Evolutionary conservation across 257 asterid species (phyloP), one percentile per base, ranked within the genome.

Genomic region (Solanum lycopersicoides): DNA sequence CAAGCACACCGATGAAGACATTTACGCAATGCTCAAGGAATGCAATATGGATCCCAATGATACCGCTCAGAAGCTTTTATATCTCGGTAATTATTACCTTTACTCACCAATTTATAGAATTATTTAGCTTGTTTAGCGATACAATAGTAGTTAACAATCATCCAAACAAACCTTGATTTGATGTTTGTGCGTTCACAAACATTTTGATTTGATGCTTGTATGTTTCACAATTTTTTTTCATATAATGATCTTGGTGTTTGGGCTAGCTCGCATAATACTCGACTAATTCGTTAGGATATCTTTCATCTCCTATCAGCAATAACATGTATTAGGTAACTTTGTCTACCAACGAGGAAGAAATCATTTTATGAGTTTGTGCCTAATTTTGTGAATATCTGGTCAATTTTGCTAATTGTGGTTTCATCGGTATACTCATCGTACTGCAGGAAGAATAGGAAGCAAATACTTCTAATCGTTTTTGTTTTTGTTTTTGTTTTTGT

Each of bases 41-140:
- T 94, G 97, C 89, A 89, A 90, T 84, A 94, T 94, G 97, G 95
- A 94, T 91, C 94, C 97, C 32, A 88, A 94, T 53, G 94, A 94
- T 20, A 91, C 95, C 25, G 94, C 92, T 84, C 94, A 93, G 53
- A 92, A 88, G 85, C 93, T 94, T 63, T 90, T 94, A 12, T 90
- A 90, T 82, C 88, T 94, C 20, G 97, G 97, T 94, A 87, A 12
- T 79, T 74, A 4, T 74, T 23, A 37, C 20, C 83, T 75, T 28
- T 37, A 37, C 11, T 74, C 32, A 74, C 50, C 50, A 69, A 32
- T 21, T 74, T 74, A 37, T 74, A 37, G n/a, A 74, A 41, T n/a
- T 42, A 11, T 39, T 18, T 34, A 63, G 69, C 30, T 63, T 63
- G 32, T 63, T 63, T 63, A 63, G 15, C 7, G 71, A 63, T 63